Conservation (phyloP, 305 asterid species). For the Fraxinus xanthoxyloides region DNA sequence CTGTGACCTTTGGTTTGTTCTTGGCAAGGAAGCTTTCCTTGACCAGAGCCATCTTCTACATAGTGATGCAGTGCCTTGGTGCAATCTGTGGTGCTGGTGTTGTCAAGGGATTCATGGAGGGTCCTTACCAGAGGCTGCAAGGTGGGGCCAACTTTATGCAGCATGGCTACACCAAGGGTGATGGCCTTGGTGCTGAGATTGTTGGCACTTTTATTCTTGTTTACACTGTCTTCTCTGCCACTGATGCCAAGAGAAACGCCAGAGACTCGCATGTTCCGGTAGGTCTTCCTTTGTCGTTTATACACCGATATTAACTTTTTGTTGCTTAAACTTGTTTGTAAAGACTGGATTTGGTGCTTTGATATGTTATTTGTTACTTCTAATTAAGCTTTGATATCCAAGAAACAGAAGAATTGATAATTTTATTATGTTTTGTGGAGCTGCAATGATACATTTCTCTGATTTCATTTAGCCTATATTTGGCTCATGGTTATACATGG, state of each 20-base stretch:
- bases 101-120: slow-evolving; percentile 18
- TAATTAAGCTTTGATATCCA: background rate
- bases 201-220: slow-evolving; percentile 15
- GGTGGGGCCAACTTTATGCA: slow-evolving; percentile 15
- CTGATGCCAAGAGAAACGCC: slow-evolving; percentile 13
- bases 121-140: slow-evolving; percentile 1
- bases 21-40: slow-evolving; percentile 20
- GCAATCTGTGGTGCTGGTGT: slow-evolving; percentile 20
- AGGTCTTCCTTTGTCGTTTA: background rate
- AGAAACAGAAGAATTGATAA: background rate
- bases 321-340: background rate
- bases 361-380: background rate
- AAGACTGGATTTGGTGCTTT: background rate
- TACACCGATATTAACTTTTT: background rate
- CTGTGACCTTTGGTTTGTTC: slow-evolving; percentile 17
- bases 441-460: background rate
- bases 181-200: slow-evolving; percentile 15
- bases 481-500: background rate
- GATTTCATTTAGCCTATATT: background rate
- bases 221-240: slow-evolving; percentile 18
- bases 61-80: slow-evolving; percentile 13
- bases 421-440: background rate
- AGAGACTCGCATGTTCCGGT: slow-evolving; percentile 18
- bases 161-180: slow-evolving; percentile 14
- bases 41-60: slow-evolving; percentile 3